Base-by-base conservation (phyloP, 495 filamentous ascomycete species). In the Zalerion maritima region DNA sequence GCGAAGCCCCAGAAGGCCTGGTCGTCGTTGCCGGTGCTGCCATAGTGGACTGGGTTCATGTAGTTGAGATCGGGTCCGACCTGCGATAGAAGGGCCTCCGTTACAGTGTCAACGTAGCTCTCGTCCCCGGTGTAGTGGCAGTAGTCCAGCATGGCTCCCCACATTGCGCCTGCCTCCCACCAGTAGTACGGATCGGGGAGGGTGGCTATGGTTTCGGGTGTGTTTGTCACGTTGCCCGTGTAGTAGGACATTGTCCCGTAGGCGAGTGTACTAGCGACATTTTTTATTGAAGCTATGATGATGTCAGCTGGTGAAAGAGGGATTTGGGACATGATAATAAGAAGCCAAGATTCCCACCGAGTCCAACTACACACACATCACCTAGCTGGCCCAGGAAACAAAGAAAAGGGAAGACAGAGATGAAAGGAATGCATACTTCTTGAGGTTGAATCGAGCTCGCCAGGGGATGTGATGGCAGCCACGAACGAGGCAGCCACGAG, bases 1-100 rank as follows among this genome's bases (percentile, higher is more conserved):
- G 75, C 61, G 18, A 87, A 61, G 2, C 63, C 75, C 83, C 83
- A 92, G 46, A 86, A 86, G 10, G 75, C 75, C 48, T 85, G 80
- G 40, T 81, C 77, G 36, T 81, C 75, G 42, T 81, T 82, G 2
- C 75, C 76, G 36, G 62, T 54, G 26, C 59, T 52, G 21, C 58
- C 52, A 13, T 33, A 50, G 34, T 65, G 54, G 5, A 40, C 18
- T 1, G 50, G 45, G 5, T 44, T 36, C 62, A 83, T 78, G 44
- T 69, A 77, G 26, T 78, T 62, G 18, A 59, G 58, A 14, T 69
- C 48, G 1, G 68, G 62, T 0, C 77, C 78, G n/a, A 62, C 58
- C 43, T 81, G 75, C 43, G 58, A 73, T 1, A 81, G 41, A 14
- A 93, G 41, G 0, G 64, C 84, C 33, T 78, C 67, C 12, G 50